Base-by-base conservation (phyloP, 768 basidiomycete genomes). In the Termitomyces sp. region DNA sequence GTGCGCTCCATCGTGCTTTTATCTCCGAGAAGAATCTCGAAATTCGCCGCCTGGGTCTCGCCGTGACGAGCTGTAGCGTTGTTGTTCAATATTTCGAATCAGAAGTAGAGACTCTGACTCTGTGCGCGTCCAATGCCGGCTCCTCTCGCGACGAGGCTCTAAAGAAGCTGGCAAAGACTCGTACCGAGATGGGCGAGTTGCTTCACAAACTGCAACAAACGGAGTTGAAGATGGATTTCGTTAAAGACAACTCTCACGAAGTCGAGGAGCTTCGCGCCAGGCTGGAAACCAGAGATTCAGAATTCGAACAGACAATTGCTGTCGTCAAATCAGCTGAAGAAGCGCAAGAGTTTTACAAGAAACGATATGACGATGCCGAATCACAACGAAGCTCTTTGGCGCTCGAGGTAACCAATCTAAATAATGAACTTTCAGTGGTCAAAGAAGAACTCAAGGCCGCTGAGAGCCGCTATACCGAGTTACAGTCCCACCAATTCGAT, bases 401-500 rank as follows among this genome's bases (percentile, higher is more conserved):
- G n/a, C 75, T 88, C 11, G 84, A 87, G 63, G 69, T 86, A 34
- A 74, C 77, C 3, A 87, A 88, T 54, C 68, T 89, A n/a, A 76
- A 78, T 46, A 67, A 72, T 35, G 89, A 90, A 58, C 72, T 90
- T 14, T 66, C 72, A 7, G 61, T 60, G 28, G 79, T 75, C 7
- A 82, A 81, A 56, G 69, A 77, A 22, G 84, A 85, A 42, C 70
- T 88, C 2, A 66, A 66, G 2, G 76, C 78, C 22, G 79, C 81
- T 0, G 85, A 89, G 68, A 71, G 65, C 50, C 83, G 85, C 2
- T 88, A 87, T 57, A 79, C 74, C 55, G 66, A 68, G 44, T 78
- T 89, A 14, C 85, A 87, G 64, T 76, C 79, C 63, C 80, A 87
- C 54, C 87, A 89, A 60, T 75, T 90, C 15, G 79, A 82, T 12